Base-by-base conservation (phyloP, 2,329 filamentous ascomycete species). In the Blastomyces emzantsi region DNA sequence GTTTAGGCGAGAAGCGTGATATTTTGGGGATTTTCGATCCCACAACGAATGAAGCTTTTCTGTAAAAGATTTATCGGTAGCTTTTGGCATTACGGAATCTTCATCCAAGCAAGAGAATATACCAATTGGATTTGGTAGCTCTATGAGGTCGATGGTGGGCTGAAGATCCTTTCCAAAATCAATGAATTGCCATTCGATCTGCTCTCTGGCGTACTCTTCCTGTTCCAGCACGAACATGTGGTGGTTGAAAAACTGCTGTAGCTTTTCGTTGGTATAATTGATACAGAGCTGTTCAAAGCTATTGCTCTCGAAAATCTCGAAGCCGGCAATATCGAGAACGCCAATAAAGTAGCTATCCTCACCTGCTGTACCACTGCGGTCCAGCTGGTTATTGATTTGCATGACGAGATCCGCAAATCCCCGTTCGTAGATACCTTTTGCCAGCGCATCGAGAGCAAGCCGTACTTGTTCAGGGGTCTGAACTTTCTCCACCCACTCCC, bases 181-280 rank as follows among this genome's bases (percentile, higher is more conserved):
- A 73, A 99, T 99, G 74, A 99, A 99, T 73, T 97, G 92, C 94
- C 94, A 99, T 77, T 99, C 94, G 69, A 99, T 99, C 75, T 97
- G 90, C 74, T 99, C 94, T 58, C 93, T 83, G 9, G 94, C 92
- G 75, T 99, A 99, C 75, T 99, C 94, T 75, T 99, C 94, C 72
- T 99, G 94, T 74, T 99, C 94, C 8, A 99, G 82, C 11, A 99
- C 94, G 73, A 99, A 99, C 94, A 99, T 99, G 80, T 99, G 95
- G 74, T 99, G 94, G 72, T 99, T 99, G 84, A 99, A 99, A 76
- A 99, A 99, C 70, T 99, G 94, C 73, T 99, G 94, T 7, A 99
- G 85, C 76, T 97, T 99, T 76, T 99, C 94, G 77, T 99, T 99
- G 66, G 95, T 97, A 77, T 99, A 99, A 77, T 99, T 99, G 83